These are phyloP conservation scores for Wickerhamiella shivajii DNA, from an alignment of 805 yeast genomes.

Conservation along the genomic window DNA sequence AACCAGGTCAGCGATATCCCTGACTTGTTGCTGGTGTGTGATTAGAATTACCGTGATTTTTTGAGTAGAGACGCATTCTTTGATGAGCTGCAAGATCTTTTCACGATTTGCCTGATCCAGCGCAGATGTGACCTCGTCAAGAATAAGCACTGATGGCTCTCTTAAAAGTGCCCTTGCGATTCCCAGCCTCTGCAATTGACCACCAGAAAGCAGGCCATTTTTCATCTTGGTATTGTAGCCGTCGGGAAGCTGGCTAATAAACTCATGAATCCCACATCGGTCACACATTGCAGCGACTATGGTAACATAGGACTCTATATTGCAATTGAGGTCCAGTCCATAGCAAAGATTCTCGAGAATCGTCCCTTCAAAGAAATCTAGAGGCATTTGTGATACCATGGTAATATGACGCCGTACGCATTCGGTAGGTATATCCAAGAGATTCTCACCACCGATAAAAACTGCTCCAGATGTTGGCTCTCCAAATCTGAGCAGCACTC, in stretches of 20 bases:
- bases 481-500: constrained; percentile 42
- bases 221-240: constrained; percentile 48
- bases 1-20: constrained; percentile 40
- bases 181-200: constrained; percentile 76
- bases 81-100: constrained; percentile 37
- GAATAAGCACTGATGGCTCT: constrained; percentile 43
- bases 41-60: constrained; percentile 43
- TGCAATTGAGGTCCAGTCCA: constrained; percentile 4
- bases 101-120: constrained; percentile 51
- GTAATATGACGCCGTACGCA: constrained; percentile 41
- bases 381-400: constrained; percentile 63
- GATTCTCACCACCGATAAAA: constrained; percentile 33
- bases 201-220: constrained; percentile 54
- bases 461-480: constrained; percentile 29
- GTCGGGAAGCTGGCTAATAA: constrained; percentile 34
- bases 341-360: constrained; percentile 46
- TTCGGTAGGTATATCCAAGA: constrained; percentile 32
- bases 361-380: constrained; percentile 52
- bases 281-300: constrained; percentile 23
- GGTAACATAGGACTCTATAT: background rate
- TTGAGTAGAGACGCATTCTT: constrained; percentile 21
- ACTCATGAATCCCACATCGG: constrained; percentile 40
- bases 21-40: constrained; percentile 61
- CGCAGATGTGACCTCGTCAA: constrained; percentile 88
- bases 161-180: constrained; percentile 70